phyloP scores from a whole-genome alignment of 1,284 basidiomycete species.

The Pascua sp. region DNA sequence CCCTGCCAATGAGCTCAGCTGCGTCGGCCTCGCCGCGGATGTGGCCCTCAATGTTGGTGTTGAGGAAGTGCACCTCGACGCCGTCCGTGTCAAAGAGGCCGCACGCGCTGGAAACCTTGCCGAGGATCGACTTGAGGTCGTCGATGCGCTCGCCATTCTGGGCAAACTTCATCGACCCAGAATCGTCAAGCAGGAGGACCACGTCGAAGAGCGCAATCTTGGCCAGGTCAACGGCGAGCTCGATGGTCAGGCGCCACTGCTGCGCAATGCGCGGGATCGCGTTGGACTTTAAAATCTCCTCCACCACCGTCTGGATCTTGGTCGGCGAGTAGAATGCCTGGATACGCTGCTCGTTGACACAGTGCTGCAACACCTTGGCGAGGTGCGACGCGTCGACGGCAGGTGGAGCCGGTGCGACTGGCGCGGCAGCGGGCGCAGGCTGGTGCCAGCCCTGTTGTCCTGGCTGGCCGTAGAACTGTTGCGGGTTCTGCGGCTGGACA shows the following conservation, averaged over 20 bases:
- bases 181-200: slow-evolving; percentile 50
- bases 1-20: slow-evolving; percentile 44
- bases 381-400: slow-evolving; percentile 9
- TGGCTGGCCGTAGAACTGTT: too few relatives aligned
- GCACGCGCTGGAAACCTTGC: slow-evolving; percentile 50
- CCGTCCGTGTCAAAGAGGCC: slow-evolving; percentile 54
- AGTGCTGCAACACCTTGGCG: slow-evolving; percentile 37
- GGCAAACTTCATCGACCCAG: slow-evolving; percentile 50
- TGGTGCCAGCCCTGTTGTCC: slow-evolving; percentile 1
- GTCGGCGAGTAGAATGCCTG: slow-evolving; percentile 53
- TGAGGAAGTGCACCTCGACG: slow-evolving; percentile 53
- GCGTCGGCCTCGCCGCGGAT: slow-evolving; percentile 49
- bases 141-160: slow-evolving; percentile 49
- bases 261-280: slow-evolving; percentile 46
- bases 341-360: slow-evolving; percentile 52
- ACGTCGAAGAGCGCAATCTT: slow-evolving; percentile 50
- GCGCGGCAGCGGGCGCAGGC: slow-evolving; percentile 9
- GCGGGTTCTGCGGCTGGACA: too few relatives aligned
- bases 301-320: slow-evolving; percentile 48
- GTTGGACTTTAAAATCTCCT: slow-evolving; percentile 47
- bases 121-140: slow-evolving; percentile 50
- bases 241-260: slow-evolving; percentile 51
- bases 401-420: too few relatives aligned
- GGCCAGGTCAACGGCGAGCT: slow-evolving; percentile 50
- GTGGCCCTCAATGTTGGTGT: slow-evolving; percentile 50